Percentiles rank a stretch among this genome's conserved stretches.
These are phyloP conservation scores for Linanthus parryae DNA, from an alignment of 148 eudicot genomes.

Conservation along the genomic window DNA sequence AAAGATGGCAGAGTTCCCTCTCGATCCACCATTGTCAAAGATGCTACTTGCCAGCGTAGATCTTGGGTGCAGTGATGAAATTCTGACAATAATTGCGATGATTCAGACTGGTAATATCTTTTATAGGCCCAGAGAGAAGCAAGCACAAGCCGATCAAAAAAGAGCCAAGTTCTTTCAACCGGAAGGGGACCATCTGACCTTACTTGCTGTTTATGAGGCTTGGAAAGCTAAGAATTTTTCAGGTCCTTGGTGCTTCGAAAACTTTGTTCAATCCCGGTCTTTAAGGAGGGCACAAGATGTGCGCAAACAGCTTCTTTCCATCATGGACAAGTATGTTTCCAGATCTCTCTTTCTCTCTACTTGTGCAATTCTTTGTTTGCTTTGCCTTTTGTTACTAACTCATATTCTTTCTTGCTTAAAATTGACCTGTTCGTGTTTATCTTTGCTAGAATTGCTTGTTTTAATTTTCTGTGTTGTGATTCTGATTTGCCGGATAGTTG, in stretches of 20 bases:
- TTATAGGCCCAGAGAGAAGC: conserved; percentile 91
- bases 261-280: conserved; percentile 90
- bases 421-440: not conserved
- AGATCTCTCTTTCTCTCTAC: not conserved
- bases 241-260: conserved; percentile 93
- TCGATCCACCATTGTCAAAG: conserved; percentile 88
- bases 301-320: conserved; percentile 82
- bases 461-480: not conserved
- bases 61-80: conserved; percentile 95
- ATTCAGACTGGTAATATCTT: conserved; percentile 88
- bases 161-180: conserved; percentile 95
- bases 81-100: conserved; percentile 92
- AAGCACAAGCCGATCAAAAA: conserved; percentile 94
- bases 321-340: conserved; percentile 87
- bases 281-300: conserved; percentile 96
- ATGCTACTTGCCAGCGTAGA: conserved; percentile 95
- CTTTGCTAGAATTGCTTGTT: not conserved
- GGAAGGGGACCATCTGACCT: conserved; percentile 90
- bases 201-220: conserved; percentile 97
- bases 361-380: not conserved
- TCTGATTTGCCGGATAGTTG: not conserved
- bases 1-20: conserved; percentile 92
- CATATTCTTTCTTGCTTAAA: conserved; percentile 4
- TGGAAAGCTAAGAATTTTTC: conserved; percentile 95
- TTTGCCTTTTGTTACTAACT: not conserved